Percentiles rank a stretch among this genome's conserved stretches.
These are phyloP conservation scores for Hydnomerulius pinastri DNA, from an alignment of 768 basidiomycete genomes.

Conservation along the genomic window DNA sequence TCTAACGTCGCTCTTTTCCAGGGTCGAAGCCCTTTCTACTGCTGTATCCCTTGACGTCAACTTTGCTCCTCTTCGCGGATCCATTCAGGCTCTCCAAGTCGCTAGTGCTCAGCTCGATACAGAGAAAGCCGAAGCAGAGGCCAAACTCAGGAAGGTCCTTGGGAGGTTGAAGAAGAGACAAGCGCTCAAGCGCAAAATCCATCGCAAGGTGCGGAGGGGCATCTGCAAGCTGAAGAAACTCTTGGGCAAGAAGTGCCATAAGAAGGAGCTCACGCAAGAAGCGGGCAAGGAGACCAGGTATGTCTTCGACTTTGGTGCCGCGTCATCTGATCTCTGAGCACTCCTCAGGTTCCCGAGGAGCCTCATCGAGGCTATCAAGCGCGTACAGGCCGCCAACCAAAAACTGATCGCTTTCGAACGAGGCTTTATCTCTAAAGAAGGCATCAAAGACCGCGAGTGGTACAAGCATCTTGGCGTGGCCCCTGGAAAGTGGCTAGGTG, in stretches of 20 bases:
- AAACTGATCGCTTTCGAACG: slow-evolving; percentile 70
- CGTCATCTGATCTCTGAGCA: slow-evolving; percentile 2
- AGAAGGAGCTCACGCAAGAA: slow-evolving; percentile 6
- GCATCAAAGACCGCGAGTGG: slow-evolving; percentile 80
- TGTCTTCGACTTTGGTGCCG: background rate
- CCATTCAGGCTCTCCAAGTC: slow-evolving; percentile 46
- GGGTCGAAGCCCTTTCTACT: slow-evolving; percentile 30
- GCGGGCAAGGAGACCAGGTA: slow-evolving; percentile 10
- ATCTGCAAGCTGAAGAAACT: slow-evolving; percentile 39
- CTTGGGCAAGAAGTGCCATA: slow-evolving; percentile 29
- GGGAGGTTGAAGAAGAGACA: slow-evolving; percentile 35
- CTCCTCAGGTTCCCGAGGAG: slow-evolving; percentile 37
- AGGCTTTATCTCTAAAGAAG: slow-evolving; percentile 75
- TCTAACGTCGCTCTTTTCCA: slow-evolving; percentile 8
- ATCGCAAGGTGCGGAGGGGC: slow-evolving; percentile 27
- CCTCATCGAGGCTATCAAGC: slow-evolving; percentile 58
- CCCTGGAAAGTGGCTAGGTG: slow-evolving; percentile 82
- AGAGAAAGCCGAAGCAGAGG: slow-evolving; percentile 59
- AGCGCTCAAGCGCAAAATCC: slow-evolving; percentile 16
- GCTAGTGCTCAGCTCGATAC: slow-evolving; percentile 56
- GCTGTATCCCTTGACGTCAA: slow-evolving; percentile 29
- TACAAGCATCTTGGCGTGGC: slow-evolving; percentile 82
- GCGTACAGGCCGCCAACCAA: slow-evolving; percentile 57
- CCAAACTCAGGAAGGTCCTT: slow-evolving; percentile 47
- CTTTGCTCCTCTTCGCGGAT: slow-evolving; percentile 45